A percentile compares a stretch with the other conserved stretches of the same genome.
Evolutionary conservation across 2,329 filamentous ascomycete genomes (phyloP).

Genomic region (Scytalidium lignicola): DNA sequence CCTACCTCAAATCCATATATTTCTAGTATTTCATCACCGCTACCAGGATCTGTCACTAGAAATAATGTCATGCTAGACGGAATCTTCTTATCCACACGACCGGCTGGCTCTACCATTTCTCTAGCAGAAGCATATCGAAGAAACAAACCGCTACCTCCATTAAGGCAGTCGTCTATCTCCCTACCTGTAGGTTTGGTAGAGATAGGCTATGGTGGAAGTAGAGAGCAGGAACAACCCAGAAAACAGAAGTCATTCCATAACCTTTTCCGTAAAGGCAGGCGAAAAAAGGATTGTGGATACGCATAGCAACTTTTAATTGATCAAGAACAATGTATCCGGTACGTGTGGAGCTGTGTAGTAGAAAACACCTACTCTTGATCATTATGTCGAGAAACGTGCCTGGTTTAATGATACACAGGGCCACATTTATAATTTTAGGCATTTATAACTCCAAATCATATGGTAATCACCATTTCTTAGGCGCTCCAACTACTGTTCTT

Average conservation of each 20-base stretch:
- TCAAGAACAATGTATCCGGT: neutral
- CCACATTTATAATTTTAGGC: neutral
- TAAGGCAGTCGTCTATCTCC: neutral
- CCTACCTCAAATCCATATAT: neutral
- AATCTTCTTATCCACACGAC: neutral
- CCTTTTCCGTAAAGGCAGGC: neutral
- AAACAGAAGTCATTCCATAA: neutral
- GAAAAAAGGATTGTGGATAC: neutral
- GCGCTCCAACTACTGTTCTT: constrained; percentile 28
- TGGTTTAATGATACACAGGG: neutral
- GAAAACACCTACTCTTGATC: neutral
- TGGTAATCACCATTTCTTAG: constrained; percentile 25
- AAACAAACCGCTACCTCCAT: neutral
- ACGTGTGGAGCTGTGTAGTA: neutral
- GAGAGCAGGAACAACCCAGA: neutral
- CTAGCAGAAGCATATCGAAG: neutral
- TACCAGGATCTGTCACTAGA: neutral
- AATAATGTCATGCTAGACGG: neutral
- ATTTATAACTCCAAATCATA: neutral
- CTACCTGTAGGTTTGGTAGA: neutral
- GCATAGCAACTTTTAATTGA: neutral
- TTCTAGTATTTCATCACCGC: neutral
- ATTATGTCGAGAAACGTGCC: neutral
- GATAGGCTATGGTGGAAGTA: neutral
- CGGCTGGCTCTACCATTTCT: neutral